These are phyloP conservation scores for Verbena officinalis DNA, from an alignment of 257 asterid species.

Conservation along the genomic window DNA sequence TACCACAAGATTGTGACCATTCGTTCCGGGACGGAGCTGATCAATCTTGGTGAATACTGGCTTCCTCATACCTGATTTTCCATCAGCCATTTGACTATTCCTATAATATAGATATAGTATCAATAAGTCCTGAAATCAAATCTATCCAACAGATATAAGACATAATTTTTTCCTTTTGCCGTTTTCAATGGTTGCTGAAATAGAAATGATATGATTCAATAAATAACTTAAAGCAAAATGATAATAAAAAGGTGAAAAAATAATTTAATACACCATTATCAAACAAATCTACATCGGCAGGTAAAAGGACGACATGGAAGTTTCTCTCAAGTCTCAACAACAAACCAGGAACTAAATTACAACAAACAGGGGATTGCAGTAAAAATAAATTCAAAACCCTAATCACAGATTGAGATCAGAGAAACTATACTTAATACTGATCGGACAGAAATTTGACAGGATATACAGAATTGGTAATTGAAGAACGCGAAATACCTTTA, in stretches of 20 bases:
- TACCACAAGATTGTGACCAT: constrained; percentile 59
- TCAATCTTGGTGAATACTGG: constrained; percentile 76
- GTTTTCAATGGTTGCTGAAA: not conserved
- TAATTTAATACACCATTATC: not conserved
- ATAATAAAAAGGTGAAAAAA: too few relatives aligned
- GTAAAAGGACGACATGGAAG: not conserved
- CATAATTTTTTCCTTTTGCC: not conserved
- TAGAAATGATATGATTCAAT: not conserved
- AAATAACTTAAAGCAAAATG: not conserved
- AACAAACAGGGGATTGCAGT: not conserved
- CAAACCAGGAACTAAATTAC: not conserved
- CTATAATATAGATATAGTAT: not conserved
- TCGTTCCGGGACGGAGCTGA: constrained; percentile 71
- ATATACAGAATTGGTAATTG: not conserved
- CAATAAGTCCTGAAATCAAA: not conserved
- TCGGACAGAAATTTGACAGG: not conserved
- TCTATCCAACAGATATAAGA: not conserved
- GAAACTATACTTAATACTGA: not conserved
- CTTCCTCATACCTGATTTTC: constrained; percentile 46
- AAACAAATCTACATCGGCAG: not conserved
- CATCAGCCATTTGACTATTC: constrained; percentile 50
- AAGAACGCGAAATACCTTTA: constrained; percentile 9
- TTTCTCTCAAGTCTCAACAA: not conserved
- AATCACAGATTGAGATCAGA: constrained; percentile 9
- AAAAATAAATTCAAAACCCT: constrained; percentile 10